These are phyloP conservation scores for Phyllosticta paracitricarpa DNA, from an alignment of 2,329 filamentous ascomycete species.

Conservation along the genomic window DNA sequence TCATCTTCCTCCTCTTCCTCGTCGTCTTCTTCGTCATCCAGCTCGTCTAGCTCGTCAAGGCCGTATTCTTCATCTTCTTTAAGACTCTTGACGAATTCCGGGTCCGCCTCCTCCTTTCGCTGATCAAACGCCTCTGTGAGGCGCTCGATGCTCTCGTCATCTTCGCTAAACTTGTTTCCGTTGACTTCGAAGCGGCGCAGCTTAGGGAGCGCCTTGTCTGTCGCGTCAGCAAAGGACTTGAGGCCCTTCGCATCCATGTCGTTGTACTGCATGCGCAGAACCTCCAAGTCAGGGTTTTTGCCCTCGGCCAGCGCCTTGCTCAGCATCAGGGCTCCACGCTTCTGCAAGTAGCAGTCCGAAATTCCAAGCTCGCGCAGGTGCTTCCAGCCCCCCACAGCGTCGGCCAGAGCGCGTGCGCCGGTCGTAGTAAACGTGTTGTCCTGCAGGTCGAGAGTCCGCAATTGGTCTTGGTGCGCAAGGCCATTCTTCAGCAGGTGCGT, in stretches of 20 bases:
- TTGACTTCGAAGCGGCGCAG: constrained; percentile 87
- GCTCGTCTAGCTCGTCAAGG: constrained; percentile 58
- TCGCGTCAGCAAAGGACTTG: constrained; percentile 59
- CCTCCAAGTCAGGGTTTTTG: constrained; percentile 69
- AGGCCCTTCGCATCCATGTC: constrained; percentile 75
- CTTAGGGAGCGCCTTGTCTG: constrained; percentile 57
- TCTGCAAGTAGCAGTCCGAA: constrained; percentile 75
- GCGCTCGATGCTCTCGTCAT: constrained; percentile 60
- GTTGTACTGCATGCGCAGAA: constrained; percentile 82
- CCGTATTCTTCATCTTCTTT: constrained; percentile 44
- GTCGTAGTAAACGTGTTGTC: constrained; percentile 91
- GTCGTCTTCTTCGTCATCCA: constrained; percentile 80
- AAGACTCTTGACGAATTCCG: constrained; percentile 11
- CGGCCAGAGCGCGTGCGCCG: constrained; percentile 69
- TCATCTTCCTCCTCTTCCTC: constrained; percentile 63
- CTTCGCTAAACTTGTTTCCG: constrained; percentile 88
- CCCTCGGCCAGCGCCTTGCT: constrained; percentile 64
- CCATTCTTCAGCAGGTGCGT: constrained; percentile 69
- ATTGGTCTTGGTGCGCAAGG: constrained; percentile 55
- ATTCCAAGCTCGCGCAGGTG: constrained; percentile 74
- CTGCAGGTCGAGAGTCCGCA: constrained; percentile 79
- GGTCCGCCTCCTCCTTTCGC: constrained; percentile 54
- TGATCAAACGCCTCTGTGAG: constrained; percentile 58
- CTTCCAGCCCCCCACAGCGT: constrained; percentile 64
- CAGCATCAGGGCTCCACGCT: constrained; percentile 58